Base-by-base conservation (phyloP, 805 yeast genomes). In the Saccharomycopsis sp. region DNA sequence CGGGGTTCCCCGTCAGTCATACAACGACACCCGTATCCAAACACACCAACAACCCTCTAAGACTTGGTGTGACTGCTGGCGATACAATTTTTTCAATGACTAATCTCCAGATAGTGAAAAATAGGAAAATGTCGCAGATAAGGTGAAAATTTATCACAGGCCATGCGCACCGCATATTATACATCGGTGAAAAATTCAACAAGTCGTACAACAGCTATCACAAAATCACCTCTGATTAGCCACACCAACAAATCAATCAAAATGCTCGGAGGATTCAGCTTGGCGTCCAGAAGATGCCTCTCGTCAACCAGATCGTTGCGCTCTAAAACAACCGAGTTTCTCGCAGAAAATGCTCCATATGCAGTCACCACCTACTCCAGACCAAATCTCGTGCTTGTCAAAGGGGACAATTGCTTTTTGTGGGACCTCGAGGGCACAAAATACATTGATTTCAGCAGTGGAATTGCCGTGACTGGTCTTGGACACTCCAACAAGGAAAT, bases 381-480 rank as follows among this genome's bases (percentile, higher is more conserved):
- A 66, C 96, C 96, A 12, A 76, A 82, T 51, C 71, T 91, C 53
- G 87, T 90, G 16, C 77, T 92, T 57, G 83, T 86, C 53, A 85
- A 84, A 60, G 99, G 97, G 40, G 72, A 82, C 64, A 97, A 96
- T 18, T 81, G 91, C n/a, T 76, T 76, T 56, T 69, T 94, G 56
- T 91, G 84, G 76, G 99, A 94, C 70, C 71, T 86, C 53, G 90
- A 89, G 65, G 86, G 87, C 60, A 78, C 82, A 46, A 79, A 85
- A 68, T 94, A 85, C 67, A 78, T 94, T 54, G 99, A 94, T 69
- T 92, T 94, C 72, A 85, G 92, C 1, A 91, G 97, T 1, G 99
- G 99, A 55, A 92, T 94, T 64, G 98, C 99, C 0, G 99, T 94
- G 15, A 92, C 97, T n/a, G 85, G 89, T 0, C 75, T 94, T 62